Conservation (phyloP, 805 yeast genomes). For the Pichia pseudocactophila region DNA sequence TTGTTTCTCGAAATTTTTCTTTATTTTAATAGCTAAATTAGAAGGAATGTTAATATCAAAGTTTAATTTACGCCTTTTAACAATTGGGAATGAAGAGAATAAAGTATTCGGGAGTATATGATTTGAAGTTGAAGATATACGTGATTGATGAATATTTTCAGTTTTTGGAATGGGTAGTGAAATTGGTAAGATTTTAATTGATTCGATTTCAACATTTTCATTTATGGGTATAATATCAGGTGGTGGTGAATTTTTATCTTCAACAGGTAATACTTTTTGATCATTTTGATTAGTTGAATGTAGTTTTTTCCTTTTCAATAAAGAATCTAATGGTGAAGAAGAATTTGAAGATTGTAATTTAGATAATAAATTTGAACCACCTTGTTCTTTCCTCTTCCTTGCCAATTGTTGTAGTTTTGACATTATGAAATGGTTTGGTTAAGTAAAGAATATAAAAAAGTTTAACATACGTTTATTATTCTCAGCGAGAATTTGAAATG, state of each 20-base stretch:
- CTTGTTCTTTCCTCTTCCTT: constrained; percentile 3
- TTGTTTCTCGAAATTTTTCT: constrained; percentile 51
- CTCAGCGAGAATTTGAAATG: constrained; percentile 4
- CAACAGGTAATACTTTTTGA: neutral
- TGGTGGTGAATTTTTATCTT: no score
- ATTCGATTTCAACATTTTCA: no score
- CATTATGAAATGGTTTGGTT: constrained; percentile 8
- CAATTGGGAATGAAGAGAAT: constrained; percentile 1
- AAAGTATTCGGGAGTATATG: constrained; percentile 3
- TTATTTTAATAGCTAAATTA: constrained; percentile 34
- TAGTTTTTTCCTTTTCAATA: neutral
- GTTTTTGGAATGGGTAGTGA: no score
- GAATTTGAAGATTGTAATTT: neutral
- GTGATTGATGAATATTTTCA: no score
- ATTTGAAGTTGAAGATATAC: neutral
- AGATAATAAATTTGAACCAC: neutral
- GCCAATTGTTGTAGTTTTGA: constrained; percentile 16
- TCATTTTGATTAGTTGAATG: neutral
- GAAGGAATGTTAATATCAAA: constrained; percentile 2
- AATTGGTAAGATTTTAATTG: no score
- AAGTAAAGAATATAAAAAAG: no score
- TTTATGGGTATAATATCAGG: no score
- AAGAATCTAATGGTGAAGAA: neutral
- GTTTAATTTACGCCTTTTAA: constrained; percentile 4
- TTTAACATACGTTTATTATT: constrained; percentile 10